Conservation (phyloP, 1,139 yeast species). For the Geotrichum bryndzae region DNA sequence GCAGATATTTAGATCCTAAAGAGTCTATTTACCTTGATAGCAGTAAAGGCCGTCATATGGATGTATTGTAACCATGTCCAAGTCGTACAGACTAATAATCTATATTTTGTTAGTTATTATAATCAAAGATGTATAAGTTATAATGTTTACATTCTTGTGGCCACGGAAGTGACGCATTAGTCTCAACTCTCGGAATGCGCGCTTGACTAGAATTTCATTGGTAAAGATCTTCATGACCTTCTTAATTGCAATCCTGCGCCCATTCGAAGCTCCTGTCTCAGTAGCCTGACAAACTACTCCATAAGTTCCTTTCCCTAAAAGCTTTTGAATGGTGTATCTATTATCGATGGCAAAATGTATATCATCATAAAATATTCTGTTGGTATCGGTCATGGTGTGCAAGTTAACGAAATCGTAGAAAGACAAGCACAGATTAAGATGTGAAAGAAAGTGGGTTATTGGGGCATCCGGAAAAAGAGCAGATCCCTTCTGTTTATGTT, state of each 20-base stretch:
- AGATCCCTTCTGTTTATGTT: too few relatives aligned
- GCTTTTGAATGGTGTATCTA: constrained; percentile 52
- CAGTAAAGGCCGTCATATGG: constrained; percentile 86
- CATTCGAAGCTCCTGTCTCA: constrained; percentile 37
- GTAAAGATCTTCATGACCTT: constrained; percentile 64
- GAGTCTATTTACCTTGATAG: constrained; percentile 41
- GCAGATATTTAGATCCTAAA: neutral
- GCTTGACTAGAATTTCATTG: constrained; percentile 56
- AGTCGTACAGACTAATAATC: constrained; percentile 66
- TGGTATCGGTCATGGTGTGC: constrained; percentile 11
- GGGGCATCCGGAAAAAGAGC: too few relatives aligned
- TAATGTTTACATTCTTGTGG: constrained; percentile 52
- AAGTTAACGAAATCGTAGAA: neutral
- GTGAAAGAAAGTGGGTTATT: too few relatives aligned
- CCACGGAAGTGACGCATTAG: constrained; percentile 76
- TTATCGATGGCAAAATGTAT: constrained; percentile 53
- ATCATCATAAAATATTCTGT: constrained; percentile 21
- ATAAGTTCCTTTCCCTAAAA: constrained; percentile 82
- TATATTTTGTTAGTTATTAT: constrained; percentile 21
- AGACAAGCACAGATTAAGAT: neutral
- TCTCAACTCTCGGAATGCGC: constrained; percentile 75
- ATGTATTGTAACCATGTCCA: constrained; percentile 56
- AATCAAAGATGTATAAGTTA: constrained; percentile 8
- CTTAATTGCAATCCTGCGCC: constrained; percentile 57
- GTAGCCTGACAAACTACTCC: constrained; percentile 80